Evolutionary conservation across 768 basidiomycete genomes (phyloP).

Genomic region (Hirschioporus abietinus): DNA sequence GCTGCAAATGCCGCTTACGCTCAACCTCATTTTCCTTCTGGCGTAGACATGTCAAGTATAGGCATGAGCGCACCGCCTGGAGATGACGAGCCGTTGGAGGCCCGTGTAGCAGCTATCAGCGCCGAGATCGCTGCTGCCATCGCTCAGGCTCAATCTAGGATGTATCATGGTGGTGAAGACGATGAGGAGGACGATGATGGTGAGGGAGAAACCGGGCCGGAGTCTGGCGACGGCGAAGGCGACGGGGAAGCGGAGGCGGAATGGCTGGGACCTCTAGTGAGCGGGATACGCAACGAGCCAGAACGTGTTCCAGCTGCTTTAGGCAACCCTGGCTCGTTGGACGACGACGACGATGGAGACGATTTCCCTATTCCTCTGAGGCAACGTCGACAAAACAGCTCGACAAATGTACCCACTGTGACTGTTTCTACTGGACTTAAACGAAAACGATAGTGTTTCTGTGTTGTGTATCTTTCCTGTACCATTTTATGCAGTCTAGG

Average conservation of each 20-base stretch:
- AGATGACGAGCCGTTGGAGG: constrained; percentile 36
- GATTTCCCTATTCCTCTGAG: constrained; percentile 67
- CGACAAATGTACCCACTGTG: constrained; percentile 31
- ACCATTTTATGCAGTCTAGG: constrained; percentile 1
- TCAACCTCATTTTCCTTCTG: constrained; percentile 10
- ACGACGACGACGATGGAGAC: constrained; percentile 68
- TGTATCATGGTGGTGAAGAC: constrained; percentile 53
- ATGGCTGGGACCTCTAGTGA: constrained; percentile 54
- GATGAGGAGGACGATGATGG: constrained; percentile 33
- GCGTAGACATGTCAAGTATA: constrained; percentile 10
- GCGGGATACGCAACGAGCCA: constrained; percentile 42
- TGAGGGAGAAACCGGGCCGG: constrained; percentile 31
- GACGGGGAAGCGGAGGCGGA: constrained; percentile 36
- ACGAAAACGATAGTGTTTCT: constrained; percentile 54
- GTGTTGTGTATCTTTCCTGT: constrained; percentile 2
- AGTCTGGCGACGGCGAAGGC: constrained; percentile 25
- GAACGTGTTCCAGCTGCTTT: constrained; percentile 10
- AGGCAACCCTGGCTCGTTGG: constrained; percentile 20
- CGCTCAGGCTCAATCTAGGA: constrained; percentile 62
- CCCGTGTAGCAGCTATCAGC: constrained; percentile 70
- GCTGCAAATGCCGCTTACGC: constrained; percentile 28
- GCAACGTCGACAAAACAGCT: constrained; percentile 51
- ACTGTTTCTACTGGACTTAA: constrained; percentile 41
- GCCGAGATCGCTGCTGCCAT: constrained; percentile 78
- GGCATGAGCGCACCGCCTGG: constrained; percentile 9